Conservation (phyloP, 164 flowering plant species). For the Magnolia officinalis region DNA sequence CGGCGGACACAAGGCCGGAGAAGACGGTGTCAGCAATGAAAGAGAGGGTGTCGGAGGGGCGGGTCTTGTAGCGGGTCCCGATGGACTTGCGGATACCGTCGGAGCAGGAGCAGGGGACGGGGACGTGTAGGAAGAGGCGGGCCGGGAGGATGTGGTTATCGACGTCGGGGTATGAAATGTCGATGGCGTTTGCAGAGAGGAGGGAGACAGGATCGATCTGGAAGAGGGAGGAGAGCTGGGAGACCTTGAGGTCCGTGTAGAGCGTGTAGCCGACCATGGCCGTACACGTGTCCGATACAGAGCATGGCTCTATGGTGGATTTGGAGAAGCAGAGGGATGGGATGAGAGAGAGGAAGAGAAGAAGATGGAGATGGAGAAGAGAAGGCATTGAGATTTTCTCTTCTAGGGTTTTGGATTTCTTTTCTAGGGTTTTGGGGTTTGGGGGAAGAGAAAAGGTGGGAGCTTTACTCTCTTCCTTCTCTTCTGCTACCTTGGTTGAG, state of each 20-base stretch:
- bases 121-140: slow-evolving; percentile 68
- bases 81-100: slow-evolving; percentile 83
- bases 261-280: slow-evolving; percentile 82
- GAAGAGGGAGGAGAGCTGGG: slow-evolving; percentile 83
- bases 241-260: slow-evolving; percentile 89
- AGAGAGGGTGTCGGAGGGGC: slow-evolving; percentile 69
- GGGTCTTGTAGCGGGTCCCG: slow-evolving; percentile 56
- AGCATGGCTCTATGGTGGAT: slow-evolving; percentile 97
- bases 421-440: background rate
- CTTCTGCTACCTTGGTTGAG: background rate
- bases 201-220: slow-evolving; percentile 71
- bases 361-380: background rate
- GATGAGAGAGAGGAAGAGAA: slow-evolving; percentile 5
- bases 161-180: slow-evolving; percentile 79
- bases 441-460: background rate
- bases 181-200: slow-evolving; percentile 78
- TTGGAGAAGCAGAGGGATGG: slow-evolving; percentile 26
- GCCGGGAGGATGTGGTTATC: slow-evolving; percentile 88
- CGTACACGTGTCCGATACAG: slow-evolving; percentile 67
- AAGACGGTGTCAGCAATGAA: slow-evolving; percentile 55
- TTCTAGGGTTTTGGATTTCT: background rate
- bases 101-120: slow-evolving; percentile 72
- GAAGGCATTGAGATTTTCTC: background rate
- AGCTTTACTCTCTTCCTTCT: background rate
- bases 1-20: slow-evolving; percentile 73